Evolutionary conservation across 169 alveolate species (phyloP), one percentile per base, ranked within the genome.

Genomic region (Plasmodium adleri): DNA sequence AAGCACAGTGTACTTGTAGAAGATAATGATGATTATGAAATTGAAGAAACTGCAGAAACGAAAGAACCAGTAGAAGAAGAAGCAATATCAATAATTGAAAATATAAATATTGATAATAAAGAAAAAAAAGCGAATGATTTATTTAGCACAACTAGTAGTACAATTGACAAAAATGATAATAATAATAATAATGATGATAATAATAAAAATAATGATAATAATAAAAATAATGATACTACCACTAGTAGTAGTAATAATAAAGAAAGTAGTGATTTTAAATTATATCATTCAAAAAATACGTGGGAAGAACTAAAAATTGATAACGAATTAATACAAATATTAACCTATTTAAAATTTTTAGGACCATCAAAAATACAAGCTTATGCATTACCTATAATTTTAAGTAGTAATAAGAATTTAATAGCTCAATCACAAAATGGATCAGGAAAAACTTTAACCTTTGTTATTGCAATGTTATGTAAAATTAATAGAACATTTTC

Each of bases 401-500:
- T 60, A 74, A 49, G 68, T 24, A 54, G 80, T 26, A 63, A 50
- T 56, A 88, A 62, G 72, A 94, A 97, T 88, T 75, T 98, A 83
- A 96, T 97, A 56, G 99, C 97, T 12, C 98, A 99, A 94, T 98
- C 99, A 3, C 98, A 97, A 80, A 99, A 98, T 83, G 99, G 99
- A 28, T 93, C 99, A 62, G 99, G 99, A 32, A 99, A 99, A 94
- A 98, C 99, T 0, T 99, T 98, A 1, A 98, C 99, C 4, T 99
- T 98, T 92, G 98, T 99, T 12, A 76, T 99, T 75, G 98, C 99
- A 6, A 93, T 97, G 92, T 92, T 98, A 26, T 94, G 97, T 47
- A 90, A 93, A 63, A 97, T 97, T 13, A 98, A 98, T 80, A 73
- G 97, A 50, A 59, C 58, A 52, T 76, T 95, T 62, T 92, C 88